Base-by-base conservation (phyloP, 139 green algal species). In the Picochlorum sp. region DNA sequence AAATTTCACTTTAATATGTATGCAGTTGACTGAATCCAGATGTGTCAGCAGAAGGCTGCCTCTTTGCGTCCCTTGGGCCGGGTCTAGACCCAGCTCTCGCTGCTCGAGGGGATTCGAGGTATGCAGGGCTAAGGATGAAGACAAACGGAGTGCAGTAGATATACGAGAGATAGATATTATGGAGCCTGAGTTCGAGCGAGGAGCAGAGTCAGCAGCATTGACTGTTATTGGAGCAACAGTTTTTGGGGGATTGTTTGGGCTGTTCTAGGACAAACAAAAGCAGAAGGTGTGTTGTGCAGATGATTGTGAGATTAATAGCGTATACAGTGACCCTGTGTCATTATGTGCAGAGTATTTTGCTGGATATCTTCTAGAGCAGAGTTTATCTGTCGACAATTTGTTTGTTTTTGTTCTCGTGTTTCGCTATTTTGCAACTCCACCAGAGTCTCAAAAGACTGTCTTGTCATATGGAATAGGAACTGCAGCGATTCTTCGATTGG, bases 391-490 rank as follows among this genome's bases (percentile, higher is more conserved):
- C 5, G 92, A 98, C 83, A 98, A 98, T 67, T 78, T 98, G 26
- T 96, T 98, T 78, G 92, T 98, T 11, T 98, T 98, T 62, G 81
- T 97, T 23, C 84, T 98, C 10, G 83, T 98, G 1, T 98, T 98
- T 74, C 81, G 81, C n/a, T 94, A 91, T 68, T 90, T 95, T 71
- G 82, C 88, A 54, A 91, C 85, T 2, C 85, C 85, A 0, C 20
- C 56, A 8, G 67, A 77, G 4, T 80, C 70, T 28, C 90, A 96
- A 74, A 69, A 67, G 34, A 95, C 88, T 74, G 88, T 97, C 69
- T 74, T 98, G 16, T 82, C 68, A 0, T 98, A 88, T 32, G 92
- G 92, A 57, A 94, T 98, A 32, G 70, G 57, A 2, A 89, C 89
- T 6, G 92, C 92, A 7, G 88, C 90, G 1, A 70, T 97, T 2